phyloP scores from a whole-genome alignment of 2,329 filamentous ascomycete genomes.

The Macrophomina phaseolina region DNA sequence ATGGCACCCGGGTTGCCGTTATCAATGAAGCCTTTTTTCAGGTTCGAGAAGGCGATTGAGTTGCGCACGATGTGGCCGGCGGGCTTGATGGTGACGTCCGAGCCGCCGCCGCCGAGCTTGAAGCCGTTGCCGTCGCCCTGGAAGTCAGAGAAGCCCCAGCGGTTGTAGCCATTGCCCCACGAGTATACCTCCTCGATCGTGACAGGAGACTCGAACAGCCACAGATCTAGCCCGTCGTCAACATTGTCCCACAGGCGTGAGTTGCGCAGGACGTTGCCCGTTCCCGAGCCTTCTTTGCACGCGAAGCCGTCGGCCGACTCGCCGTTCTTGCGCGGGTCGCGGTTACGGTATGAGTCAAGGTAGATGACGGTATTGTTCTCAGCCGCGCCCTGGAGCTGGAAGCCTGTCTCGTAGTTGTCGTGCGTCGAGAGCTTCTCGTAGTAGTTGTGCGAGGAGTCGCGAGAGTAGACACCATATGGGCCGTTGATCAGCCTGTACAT shows the following conservation, averaged over 20 bases:
- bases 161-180: constrained; percentile 56
- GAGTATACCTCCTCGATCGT: constrained; percentile 53
- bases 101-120: constrained; percentile 50
- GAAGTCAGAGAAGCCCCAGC: constrained; percentile 52
- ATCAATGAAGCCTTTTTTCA: constrained; percentile 54
- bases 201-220: constrained; percentile 49
- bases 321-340: constrained; percentile 56
- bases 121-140: constrained; percentile 57
- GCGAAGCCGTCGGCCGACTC: constrained; percentile 59
- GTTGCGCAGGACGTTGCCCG: constrained; percentile 53
- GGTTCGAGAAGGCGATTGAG: constrained; percentile 53
- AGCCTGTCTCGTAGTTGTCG: constrained; percentile 49
- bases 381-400: constrained; percentile 44
- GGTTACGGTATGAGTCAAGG: constrained; percentile 36
- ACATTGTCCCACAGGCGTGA: constrained; percentile 59
- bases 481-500: constrained; percentile 40
- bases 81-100: constrained; percentile 40
- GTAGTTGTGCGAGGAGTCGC: constrained; percentile 43
- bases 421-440: constrained; percentile 46
- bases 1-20: constrained; percentile 53
- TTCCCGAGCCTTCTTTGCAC: constrained; percentile 54
- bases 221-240: constrained; percentile 57
- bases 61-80: constrained; percentile 54
- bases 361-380: constrained; percentile 37
- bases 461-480: constrained; percentile 47